Evolutionary conservation across 176 grass and related monocot genomes (phyloP).

Genomic region (Thinopyrum elongatum): DNA sequence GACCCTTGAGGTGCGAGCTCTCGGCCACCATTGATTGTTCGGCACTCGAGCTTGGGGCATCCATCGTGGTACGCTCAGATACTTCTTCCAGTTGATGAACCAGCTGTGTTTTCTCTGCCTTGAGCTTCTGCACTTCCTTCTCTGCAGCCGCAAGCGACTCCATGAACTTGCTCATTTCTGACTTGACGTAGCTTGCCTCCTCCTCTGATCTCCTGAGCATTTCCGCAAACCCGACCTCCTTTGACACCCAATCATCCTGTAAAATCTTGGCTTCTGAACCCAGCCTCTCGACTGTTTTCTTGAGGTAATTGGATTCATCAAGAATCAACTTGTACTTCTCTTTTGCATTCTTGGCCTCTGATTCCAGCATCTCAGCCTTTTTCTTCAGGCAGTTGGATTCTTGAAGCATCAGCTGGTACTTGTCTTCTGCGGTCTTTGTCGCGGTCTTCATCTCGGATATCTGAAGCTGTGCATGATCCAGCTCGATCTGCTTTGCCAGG

Average conservation of each 20-base stretch:
- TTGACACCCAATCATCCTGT: slow-evolving; percentile 52
- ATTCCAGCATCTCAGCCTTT: slow-evolving; percentile 23
- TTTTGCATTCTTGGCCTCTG: slow-evolving; percentile 38
- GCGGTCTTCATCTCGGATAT: slow-evolving; percentile 40
- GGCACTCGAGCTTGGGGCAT: slow-evolving; percentile 35
- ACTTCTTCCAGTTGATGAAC: slow-evolving; percentile 45
- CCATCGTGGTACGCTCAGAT: slow-evolving; percentile 25
- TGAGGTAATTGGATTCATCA: slow-evolving; percentile 36
- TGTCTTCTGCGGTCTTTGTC: slow-evolving; percentile 43
- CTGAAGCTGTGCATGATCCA: slow-evolving; percentile 50
- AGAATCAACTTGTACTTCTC: slow-evolving; percentile 46
- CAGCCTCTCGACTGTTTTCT: slow-evolving; percentile 52
- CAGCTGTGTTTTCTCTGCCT: slow-evolving; percentile 51
- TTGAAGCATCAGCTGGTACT: slow-evolving; percentile 40
- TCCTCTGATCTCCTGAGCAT: slow-evolving; percentile 66
- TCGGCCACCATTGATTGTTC: slow-evolving; percentile 42
- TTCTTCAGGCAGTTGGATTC: slow-evolving; percentile 24
- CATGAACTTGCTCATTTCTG: slow-evolving; percentile 49
- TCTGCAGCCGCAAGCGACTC: slow-evolving; percentile 53
- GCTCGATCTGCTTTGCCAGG: slow-evolving; percentile 48
- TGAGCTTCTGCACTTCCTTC: slow-evolving; percentile 47
- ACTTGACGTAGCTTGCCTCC: slow-evolving; percentile 34
- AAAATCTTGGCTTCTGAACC: slow-evolving; percentile 47
- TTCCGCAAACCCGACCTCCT: slow-evolving; percentile 51
- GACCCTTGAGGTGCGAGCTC: slow-evolving; percentile 45